Conservation (phyloP, 106 monocot genomes). For the Acanthochlamys bracteata region DNA sequence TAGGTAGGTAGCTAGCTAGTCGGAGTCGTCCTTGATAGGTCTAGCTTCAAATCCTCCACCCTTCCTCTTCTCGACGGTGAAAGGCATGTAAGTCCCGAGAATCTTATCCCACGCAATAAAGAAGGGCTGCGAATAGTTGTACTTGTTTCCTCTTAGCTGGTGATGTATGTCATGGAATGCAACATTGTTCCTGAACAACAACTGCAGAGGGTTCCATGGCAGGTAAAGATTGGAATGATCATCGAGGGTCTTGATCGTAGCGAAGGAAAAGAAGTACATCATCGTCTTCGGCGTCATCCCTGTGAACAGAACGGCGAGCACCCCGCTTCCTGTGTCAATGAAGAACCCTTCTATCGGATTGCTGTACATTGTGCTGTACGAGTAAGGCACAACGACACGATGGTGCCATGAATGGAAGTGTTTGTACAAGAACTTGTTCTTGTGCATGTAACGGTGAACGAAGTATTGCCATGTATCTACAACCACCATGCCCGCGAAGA, state of each 20-base stretch:
- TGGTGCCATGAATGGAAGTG: slow-evolving; percentile 57
- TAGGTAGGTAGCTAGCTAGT: no score
- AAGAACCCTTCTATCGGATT: slow-evolving; percentile 43
- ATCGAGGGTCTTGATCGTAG: slow-evolving; percentile 45
- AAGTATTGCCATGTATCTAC: slow-evolving; percentile 52
- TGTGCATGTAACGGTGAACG: slow-evolving; percentile 48
- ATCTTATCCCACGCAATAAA: slow-evolving; percentile 40
- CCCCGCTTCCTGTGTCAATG: slow-evolving; percentile 43
- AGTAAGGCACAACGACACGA: slow-evolving; percentile 34
- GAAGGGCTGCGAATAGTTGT: slow-evolving; percentile 43
- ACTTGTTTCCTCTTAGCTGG: slow-evolving; percentile 44
- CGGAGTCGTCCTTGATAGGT: slow-evolving; percentile 9
- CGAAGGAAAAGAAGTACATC: slow-evolving; percentile 54
- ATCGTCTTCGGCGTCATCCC: slow-evolving; percentile 45
- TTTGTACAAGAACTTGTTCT: slow-evolving; percentile 44
- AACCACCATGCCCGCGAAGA: slow-evolving; percentile 24
- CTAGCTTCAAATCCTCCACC: slow-evolving; percentile 27
- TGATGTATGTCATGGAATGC: slow-evolving; percentile 59
- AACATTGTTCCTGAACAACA: slow-evolving; percentile 48
- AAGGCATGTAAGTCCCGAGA: slow-evolving; percentile 33
- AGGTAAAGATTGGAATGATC: slow-evolving; percentile 48
- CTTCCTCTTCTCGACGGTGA: slow-evolving; percentile 22
- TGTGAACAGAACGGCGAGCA: slow-evolving; percentile 25
- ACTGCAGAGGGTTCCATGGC: slow-evolving; percentile 37
- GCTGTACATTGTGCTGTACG: slow-evolving; percentile 49